phyloP scores from a whole-genome alignment of 2,329 filamentous ascomycete genomes.

The Alternaria gansuensis region DNA sequence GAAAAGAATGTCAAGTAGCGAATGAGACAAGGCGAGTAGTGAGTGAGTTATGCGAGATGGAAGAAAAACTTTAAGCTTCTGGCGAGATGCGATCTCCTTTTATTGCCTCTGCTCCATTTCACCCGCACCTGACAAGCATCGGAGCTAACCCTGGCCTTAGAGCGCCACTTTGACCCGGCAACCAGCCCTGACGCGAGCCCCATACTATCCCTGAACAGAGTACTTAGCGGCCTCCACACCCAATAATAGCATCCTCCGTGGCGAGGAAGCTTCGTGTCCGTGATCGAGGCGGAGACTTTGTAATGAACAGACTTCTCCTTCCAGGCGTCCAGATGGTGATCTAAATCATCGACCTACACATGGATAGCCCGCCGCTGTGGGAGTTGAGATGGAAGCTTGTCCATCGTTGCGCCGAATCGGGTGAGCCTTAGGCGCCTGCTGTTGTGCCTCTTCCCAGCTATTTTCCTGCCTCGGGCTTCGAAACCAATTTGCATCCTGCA shows the following conservation, averaged over 20 bases:
- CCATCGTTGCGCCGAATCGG: background rate
- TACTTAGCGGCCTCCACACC: slow-evolving; percentile 17
- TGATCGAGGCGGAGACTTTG: slow-evolving; percentile 19
- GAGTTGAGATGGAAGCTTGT: background rate
- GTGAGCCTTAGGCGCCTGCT: slow-evolving; percentile 1
- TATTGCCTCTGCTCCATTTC: slow-evolving; percentile 24
- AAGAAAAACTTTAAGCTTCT: background rate
- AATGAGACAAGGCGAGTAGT: slow-evolving; percentile 17
- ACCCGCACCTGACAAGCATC: slow-evolving; percentile 24
- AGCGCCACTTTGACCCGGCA: slow-evolving; percentile 39
- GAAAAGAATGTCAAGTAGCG: slow-evolving; percentile 22
- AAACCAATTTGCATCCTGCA: slow-evolving; percentile 12
- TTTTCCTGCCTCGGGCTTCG: slow-evolving; percentile 4
- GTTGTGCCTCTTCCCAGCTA: slow-evolving; percentile 9
- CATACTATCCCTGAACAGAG: slow-evolving; percentile 11
- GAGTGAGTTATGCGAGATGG: slow-evolving; percentile 24
- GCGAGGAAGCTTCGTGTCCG: slow-evolving; percentile 16
- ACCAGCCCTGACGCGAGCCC: slow-evolving; percentile 24
- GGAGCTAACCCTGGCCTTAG: slow-evolving; percentile 26
- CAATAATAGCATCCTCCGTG: slow-evolving; percentile 27
- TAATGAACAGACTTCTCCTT: slow-evolving; percentile 12
- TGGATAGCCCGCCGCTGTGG: background rate
- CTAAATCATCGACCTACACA: slow-evolving; percentile 2
- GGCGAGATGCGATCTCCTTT: slow-evolving; percentile 31
- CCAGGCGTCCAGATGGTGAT: slow-evolving; percentile 8